These are phyloP conservation scores for Colletotrichum lini DNA, from an alignment of 2,329 filamentous ascomycete species.

Conservation along the genomic window DNA sequence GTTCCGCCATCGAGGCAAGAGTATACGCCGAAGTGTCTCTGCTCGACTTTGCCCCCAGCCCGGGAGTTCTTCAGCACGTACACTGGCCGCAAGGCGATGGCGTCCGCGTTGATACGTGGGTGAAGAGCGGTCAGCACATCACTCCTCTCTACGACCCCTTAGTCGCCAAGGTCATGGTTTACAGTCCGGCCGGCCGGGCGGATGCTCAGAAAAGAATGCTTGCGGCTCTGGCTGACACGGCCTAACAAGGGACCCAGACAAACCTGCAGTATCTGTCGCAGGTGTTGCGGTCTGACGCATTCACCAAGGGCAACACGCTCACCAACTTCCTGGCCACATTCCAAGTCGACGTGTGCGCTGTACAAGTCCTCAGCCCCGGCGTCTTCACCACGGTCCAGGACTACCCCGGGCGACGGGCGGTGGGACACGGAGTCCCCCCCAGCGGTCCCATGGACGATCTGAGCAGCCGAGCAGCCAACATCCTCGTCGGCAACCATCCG, in stretches of 20 bases:
- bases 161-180: constrained; percentile 72
- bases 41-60: constrained; percentile 70
- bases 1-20: constrained; percentile 56
- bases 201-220: constrained; percentile 62
- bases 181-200: constrained; percentile 59
- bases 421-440: constrained; percentile 72
- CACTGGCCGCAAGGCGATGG: constrained; percentile 64
- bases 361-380: constrained; percentile 10
- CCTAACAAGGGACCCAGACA: constrained; percentile 6
- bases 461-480: constrained; percentile 71
- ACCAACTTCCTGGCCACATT: constrained; percentile 4
- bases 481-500: constrained; percentile 69
- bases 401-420: constrained; percentile 67
- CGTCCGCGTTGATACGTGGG: constrained; percentile 75
- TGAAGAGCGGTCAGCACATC: constrained; percentile 69
- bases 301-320: constrained; percentile 10
- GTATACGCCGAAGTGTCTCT: constrained; percentile 67
- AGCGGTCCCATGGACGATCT: constrained; percentile 74
- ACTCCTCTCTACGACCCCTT: constrained; percentile 72
- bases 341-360: not conserved
- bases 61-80: constrained; percentile 71
- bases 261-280: constrained; percentile 10
- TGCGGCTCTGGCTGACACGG: not conserved
- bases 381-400: constrained; percentile 64
- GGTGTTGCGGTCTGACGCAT: constrained; percentile 4